Evolutionary conservation across 306 rosid species (phyloP).

Genomic region (Pyrus bretschneideri): DNA sequence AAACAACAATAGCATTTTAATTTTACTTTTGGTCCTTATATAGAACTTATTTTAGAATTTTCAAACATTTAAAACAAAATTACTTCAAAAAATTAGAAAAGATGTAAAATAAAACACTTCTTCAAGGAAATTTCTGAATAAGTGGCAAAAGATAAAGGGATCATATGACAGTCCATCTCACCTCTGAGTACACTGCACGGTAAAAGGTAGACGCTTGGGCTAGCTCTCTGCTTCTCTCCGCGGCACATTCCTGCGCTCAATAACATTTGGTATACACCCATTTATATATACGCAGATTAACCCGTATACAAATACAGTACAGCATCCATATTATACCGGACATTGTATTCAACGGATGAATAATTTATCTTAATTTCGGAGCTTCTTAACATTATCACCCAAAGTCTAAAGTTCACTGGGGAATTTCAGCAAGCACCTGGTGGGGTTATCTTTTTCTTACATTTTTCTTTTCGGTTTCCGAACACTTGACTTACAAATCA

Average conservation of each 20-base stretch:
- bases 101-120: neutral
- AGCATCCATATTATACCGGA: neutral
- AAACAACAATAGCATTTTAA: neutral
- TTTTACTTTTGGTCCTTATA: neutral
- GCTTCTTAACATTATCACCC: neutral
- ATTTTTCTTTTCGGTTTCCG: too few relatives aligned
- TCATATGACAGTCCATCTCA: neutral
- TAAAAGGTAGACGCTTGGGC: conserved; percentile 16
- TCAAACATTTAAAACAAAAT: neutral
- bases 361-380: neutral
- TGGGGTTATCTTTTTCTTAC: neutral
- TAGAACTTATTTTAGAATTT: neutral
- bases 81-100: neutral
- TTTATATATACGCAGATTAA: neutral
- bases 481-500: neutral
- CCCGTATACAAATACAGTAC: neutral
- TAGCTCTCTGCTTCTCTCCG: conserved; percentile 11
- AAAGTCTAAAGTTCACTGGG: neutral
- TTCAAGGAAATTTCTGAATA: neutral
- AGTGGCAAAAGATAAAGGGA: neutral
- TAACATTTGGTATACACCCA: neutral
- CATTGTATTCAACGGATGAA: neutral
- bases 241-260: conserved; percentile 10
- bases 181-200: conserved; percentile 30
- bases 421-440: neutral